Evolutionary conservation across 768 basidiomycete species (phyloP).

Genomic region (Collybia nuda): DNA sequence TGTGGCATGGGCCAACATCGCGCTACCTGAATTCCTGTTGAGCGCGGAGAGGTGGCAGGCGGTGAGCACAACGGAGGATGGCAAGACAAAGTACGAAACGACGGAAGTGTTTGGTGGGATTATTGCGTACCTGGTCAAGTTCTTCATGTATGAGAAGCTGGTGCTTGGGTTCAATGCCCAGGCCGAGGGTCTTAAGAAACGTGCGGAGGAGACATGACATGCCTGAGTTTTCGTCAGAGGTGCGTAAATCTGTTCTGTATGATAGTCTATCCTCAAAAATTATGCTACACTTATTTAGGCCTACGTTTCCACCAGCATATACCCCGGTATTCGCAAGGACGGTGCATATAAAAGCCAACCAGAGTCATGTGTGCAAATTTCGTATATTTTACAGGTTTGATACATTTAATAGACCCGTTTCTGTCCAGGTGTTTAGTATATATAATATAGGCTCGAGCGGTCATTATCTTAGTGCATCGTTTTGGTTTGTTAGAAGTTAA

Average conservation of each 20-base stretch:
- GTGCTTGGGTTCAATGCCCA: conserved; percentile 48
- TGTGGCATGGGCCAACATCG: conserved; percentile 52
- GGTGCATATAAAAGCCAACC: neutral
- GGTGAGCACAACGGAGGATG: conserved; percentile 46
- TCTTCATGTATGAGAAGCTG: conserved; percentile 42
- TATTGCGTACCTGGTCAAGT: conserved; percentile 51
- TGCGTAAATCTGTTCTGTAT: neutral
- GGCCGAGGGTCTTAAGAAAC: conserved; percentile 55
- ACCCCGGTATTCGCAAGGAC: no score
- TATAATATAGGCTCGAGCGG: no score
- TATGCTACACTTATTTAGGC: neutral
- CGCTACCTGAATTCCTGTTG: conserved; percentile 47
- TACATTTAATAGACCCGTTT: no score
- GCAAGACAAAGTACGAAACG: conserved; percentile 63
- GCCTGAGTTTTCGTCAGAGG: neutral
- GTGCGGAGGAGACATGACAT: conserved; percentile 37
- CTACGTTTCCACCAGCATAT: no score
- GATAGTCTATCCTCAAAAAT: no score
- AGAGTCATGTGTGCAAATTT: neutral
- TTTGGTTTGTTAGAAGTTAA: no score
- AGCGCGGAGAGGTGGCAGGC: conserved; percentile 63
- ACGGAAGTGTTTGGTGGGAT: conserved; percentile 59
- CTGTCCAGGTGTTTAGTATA: no score
- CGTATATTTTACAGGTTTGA: no score
- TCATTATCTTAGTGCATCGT: no score